A percentile compares a stretch with the other conserved stretches of the same genome.
Evolutionary conservation across 2,329 filamentous ascomycete species (phyloP).

Genomic region (Mycosphaerella sp.): DNA sequence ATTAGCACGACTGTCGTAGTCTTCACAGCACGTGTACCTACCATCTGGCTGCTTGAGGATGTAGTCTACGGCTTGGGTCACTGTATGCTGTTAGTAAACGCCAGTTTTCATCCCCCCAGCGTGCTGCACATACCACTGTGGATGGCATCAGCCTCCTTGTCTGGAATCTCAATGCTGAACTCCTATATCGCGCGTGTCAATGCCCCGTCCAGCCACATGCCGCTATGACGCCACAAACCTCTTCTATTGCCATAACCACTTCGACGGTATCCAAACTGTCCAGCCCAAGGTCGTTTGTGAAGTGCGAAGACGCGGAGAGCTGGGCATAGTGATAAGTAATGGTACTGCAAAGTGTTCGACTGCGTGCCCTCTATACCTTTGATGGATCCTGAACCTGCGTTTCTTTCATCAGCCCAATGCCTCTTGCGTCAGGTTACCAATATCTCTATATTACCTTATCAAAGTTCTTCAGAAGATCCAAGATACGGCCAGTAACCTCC

Average conservation of each 20-base stretch:
- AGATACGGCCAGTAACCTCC: conserved; percentile 86
- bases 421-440: not conserved
- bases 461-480: conserved; percentile 89
- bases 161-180: conserved; percentile 93
- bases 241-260: conserved; percentile 99
- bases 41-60: conserved; percentile 90
- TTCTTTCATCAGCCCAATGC: conserved; percentile 21
- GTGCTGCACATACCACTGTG: conserved; percentile 67
- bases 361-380: conserved; percentile 43
- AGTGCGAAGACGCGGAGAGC: conserved; percentile 82
- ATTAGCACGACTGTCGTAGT: conserved; percentile 18
- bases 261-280: conserved; percentile 98
- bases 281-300: conserved; percentile 92
- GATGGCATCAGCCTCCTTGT: conserved; percentile 92
- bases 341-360: not conserved
- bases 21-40: conserved; percentile 42
- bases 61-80: conserved; percentile 92
- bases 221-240: conserved; percentile 50
- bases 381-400: conserved; percentile 56
- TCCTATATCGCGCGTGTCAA: conserved; percentile 44
- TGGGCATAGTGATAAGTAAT: conserved; percentile 36
- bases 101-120: not conserved
- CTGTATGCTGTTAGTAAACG: conserved; percentile 46
- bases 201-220: conserved; percentile 45
- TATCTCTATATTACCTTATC: conserved; percentile 72